Percentiles rank a stretch among this genome's conserved stretches.
Conservation (phyloP, 2,329 filamentous ascomycete genomes). For the Byssothecium circinans region DNA sequence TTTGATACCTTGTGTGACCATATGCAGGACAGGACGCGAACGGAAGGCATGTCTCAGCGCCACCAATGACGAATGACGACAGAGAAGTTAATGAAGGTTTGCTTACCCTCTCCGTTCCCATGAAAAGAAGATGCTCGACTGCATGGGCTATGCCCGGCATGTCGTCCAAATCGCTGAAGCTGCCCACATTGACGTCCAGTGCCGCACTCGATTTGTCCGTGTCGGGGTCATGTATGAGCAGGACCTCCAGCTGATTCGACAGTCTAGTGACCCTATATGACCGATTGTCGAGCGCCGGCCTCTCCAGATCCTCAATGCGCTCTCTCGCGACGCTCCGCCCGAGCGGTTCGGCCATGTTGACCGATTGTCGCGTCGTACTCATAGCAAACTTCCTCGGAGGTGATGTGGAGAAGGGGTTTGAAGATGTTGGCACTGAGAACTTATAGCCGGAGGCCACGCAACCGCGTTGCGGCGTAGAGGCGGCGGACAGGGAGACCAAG, state of each 20-base stretch:
- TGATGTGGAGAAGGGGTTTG: constrained; percentile 12
- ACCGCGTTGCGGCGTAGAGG: constrained; percentile 16
- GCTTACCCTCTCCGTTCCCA: constrained; percentile 89
- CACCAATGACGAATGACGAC: neutral
- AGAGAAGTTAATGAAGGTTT: neutral
- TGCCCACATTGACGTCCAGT: constrained; percentile 93
- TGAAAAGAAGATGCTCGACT: constrained; percentile 94
- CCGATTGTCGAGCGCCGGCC: constrained; percentile 81
- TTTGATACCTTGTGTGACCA: constrained; percentile 1
- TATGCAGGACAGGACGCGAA: neutral
- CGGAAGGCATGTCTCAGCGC: neutral
- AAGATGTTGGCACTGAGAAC: constrained; percentile 11
- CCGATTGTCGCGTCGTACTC: constrained; percentile 1
- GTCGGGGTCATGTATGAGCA: constrained; percentile 89
- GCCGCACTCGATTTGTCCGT: constrained; percentile 97
- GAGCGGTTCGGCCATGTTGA: constrained; percentile 35
- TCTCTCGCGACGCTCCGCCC: constrained; percentile 27
- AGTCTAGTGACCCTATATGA: constrained; percentile 85
- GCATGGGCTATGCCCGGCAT: constrained; percentile 96
- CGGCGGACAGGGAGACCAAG: constrained; percentile 18
- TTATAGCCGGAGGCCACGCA: constrained; percentile 23
- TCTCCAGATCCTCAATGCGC: constrained; percentile 69
- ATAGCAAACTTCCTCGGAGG: constrained; percentile 13
- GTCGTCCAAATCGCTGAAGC: constrained; percentile 86
- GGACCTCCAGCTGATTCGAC: constrained; percentile 82